Conservation (phyloP, 2,329 filamentous ascomycete genomes). For the Penicillium sp. region DNA sequence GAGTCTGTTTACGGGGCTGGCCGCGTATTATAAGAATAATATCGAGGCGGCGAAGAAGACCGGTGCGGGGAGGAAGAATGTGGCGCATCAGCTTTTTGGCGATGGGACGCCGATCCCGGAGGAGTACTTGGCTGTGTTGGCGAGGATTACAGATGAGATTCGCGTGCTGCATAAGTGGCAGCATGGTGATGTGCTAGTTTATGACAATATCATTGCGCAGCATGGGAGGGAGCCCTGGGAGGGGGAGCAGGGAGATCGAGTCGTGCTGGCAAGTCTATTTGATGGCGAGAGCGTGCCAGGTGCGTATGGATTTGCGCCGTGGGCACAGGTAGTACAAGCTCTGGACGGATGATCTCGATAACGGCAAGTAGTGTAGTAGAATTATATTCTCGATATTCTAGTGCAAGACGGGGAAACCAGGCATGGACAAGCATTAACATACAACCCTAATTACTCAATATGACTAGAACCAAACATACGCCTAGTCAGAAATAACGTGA, state of each 20-base stretch:
- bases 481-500: too few relatives aligned
- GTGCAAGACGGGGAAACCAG: too few relatives aligned
- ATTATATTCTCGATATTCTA: too few relatives aligned
- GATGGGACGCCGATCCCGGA: constrained; percentile 55
- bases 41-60: constrained; percentile 30
- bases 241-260: constrained; percentile 52
- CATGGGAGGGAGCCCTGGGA: constrained; percentile 56
- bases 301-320: constrained; percentile 48
- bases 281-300: constrained; percentile 54
- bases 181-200: constrained; percentile 54
- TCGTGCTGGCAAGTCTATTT: constrained; percentile 55
- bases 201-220: constrained; percentile 56
- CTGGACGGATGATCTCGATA: constrained; percentile 30
- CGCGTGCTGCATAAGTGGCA: constrained; percentile 56
- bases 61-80: constrained; percentile 31
- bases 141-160: constrained; percentile 55
- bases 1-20: constrained; percentile 53
- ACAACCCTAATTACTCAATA: too few relatives aligned
- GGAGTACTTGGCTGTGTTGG: constrained; percentile 48
- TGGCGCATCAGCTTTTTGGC: constrained; percentile 50
- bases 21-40: constrained; percentile 50
- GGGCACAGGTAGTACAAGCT: constrained; percentile 55
- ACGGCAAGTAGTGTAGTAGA: too few relatives aligned
- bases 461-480: too few relatives aligned
- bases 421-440: too few relatives aligned